Percentiles rank a stretch among this genome's conserved stretches.
Evolutionary conservation across 2,329 filamentous ascomycete species (phyloP).

Genomic region (Nakataea oryzae): DNA sequence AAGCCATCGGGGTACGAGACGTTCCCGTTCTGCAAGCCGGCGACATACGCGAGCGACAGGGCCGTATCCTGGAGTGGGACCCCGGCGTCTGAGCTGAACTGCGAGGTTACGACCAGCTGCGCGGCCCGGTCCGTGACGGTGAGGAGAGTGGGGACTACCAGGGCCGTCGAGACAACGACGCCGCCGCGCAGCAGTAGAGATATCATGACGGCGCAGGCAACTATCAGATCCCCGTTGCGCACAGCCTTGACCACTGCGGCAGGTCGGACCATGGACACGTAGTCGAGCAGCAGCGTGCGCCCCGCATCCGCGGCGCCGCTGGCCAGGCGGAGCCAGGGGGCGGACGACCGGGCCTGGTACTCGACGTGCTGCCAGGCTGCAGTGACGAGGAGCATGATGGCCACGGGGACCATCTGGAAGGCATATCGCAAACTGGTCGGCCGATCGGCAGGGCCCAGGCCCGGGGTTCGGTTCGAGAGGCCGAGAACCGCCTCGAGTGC

Average conservation of each 20-base stretch:
- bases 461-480: conserved; percentile 21
- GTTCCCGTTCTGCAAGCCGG: conserved; percentile 16
- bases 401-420: conserved; percentile 24
- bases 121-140: conserved; percentile 13
- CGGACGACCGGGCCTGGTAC: conserved; percentile 24
- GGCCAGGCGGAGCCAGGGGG: conserved; percentile 25
- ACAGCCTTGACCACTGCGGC: conserved; percentile 16
- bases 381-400: conserved; percentile 20
- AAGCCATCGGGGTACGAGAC: conserved; percentile 20
- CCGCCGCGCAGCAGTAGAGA: conserved; percentile 21
- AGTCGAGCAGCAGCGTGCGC: conserved; percentile 24
- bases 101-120: conserved; percentile 14
- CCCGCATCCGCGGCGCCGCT: conserved; percentile 17
- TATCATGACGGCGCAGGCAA: conserved; percentile 15
- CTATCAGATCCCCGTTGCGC: conserved; percentile 22
- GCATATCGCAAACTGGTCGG: conserved; percentile 17
- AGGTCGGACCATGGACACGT: conserved; percentile 17
- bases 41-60: conserved; percentile 22
- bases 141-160: conserved; percentile 21
- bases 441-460: conserved; percentile 8
- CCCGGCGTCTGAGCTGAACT: conserved; percentile 17
- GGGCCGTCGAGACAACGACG: conserved; percentile 23
- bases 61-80: conserved; percentile 14
- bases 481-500: conserved; percentile 19
- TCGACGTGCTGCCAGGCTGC: conserved; percentile 25